A percentile compares a stretch with the other conserved stretches of the same genome.
Conservation (phyloP, 2,329 filamentous ascomycete species). For the Xylariaceae sp. region DNA sequence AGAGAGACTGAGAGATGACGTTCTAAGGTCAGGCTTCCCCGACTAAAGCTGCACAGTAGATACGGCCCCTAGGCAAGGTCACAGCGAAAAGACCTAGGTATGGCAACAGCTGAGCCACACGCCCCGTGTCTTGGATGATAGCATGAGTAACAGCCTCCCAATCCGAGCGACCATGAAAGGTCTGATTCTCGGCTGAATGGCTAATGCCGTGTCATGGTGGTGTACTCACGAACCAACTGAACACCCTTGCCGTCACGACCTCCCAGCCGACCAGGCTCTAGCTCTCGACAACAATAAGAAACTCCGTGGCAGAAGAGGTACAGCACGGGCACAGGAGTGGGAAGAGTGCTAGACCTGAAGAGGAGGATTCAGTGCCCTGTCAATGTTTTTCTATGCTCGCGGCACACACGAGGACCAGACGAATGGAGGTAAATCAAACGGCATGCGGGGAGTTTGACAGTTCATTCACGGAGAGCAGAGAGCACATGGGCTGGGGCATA, state of each 20-base stretch:
- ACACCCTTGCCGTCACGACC: conserved; percentile 28
- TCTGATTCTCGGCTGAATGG: conserved; percentile 45
- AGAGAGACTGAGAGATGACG: conserved; percentile 29
- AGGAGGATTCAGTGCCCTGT: conserved; percentile 7
- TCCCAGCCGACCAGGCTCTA: conserved; percentile 29
- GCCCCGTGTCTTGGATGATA: conserved; percentile 30
- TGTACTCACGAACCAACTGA: conserved; percentile 34
- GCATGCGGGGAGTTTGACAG: conserved; percentile 26
- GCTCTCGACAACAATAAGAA: conserved; percentile 22
- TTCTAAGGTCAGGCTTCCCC: conserved; percentile 31
- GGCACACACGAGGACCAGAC: conserved; percentile 7
- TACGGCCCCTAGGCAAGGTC: conserved; percentile 26
- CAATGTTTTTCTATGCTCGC: conserved; percentile 14
- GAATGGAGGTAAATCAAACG: conserved; percentile 21
- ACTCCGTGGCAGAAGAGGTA: conserved; percentile 17
- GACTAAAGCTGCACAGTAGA: conserved; percentile 32
- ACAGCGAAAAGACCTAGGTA: conserved; percentile 27
- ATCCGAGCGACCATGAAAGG: conserved; percentile 33
- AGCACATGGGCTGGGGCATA: conserved; percentile 38
- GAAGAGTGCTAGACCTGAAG: no score
- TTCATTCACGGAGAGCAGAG: conserved; percentile 31
- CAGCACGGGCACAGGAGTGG: no score
- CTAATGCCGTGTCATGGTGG: conserved; percentile 40
- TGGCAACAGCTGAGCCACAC: conserved; percentile 37
- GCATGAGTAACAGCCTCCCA: conserved; percentile 32